Evolutionary conservation across 108 stramenopile genomes (phyloP), one percentile per base, ranked within the genome.

Genomic region (Conticribra guillardii): DNA sequence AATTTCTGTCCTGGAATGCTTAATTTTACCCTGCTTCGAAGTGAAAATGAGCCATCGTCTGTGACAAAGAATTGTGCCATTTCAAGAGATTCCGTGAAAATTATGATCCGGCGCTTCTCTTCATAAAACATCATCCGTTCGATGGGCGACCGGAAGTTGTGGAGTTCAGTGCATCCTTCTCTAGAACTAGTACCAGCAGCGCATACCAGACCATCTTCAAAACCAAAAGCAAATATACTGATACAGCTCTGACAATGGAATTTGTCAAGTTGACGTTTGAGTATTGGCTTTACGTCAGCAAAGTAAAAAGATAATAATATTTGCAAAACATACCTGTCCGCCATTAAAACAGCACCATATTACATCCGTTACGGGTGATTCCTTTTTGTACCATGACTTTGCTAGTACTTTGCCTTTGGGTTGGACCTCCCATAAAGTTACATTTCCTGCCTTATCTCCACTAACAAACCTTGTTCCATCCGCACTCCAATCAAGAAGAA

Each of bases 381-480:
- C 21, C n/a, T 51, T 51, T 19, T n/a, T 51, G 4, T 11, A 18
- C 19, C n/a, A 51, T 22, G 4, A 21, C 21, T 51, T 22, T 51
- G 21, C 8, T 51, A 5, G 5, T 15, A 51, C 5, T 11, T 4
- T 51, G 16, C 21, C 21, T 4, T 51, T 15, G 19, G 8, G 4
- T 4, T 22, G 8, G 11, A 41, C 37, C 11, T 41, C 50, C 50
- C 50, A 51, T 19, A 51, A 51, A n/a, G n/a, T 51, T 9, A 22
- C 50, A 21, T n/a, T 4, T 19, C 50, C 50, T 21, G 50, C n/a
- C 50, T 51, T 51, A 51, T 51, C 50, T 21, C 50, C 50, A 5
- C 17, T 51, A 21, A 51, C 50, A 21, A 51, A 22, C 4, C 50
- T 4, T 21, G 19, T 51, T 21, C 50, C 50, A 22, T 51, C 8